Evolutionary conservation across 1,284 basidiomycete species (phyloP), one percentile per base, ranked within the genome.

Genomic region (Golubevia sp.): DNA sequence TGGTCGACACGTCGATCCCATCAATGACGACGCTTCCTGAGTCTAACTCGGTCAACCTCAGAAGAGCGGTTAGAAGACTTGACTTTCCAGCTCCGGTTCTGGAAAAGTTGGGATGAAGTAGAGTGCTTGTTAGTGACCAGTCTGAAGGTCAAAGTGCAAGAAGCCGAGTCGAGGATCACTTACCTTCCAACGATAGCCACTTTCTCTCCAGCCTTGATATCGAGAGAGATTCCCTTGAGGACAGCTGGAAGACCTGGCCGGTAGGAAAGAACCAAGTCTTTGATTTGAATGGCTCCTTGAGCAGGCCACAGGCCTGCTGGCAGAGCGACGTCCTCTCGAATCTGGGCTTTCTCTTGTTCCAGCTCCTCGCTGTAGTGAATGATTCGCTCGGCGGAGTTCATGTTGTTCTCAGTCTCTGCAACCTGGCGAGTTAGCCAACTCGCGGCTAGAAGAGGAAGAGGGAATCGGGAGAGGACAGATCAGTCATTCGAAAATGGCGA

Each of bases 1-100:
- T 84, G 62, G 85, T 66, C n/a, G 74, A 58, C 6, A 84, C 80
- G 77, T 92, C 87, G 23, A 87, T 63, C 0, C 89, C 90, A 76
- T 94, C 92, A 55, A 95, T 91, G 52, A 86, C 84, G 66, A 94
- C 90, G 6, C 72, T 80, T 0, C 93, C 93, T 0, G 84, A 75
- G 48, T 86, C 84, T 5, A 90, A 82, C 77, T 92, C 90, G 38
- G 91, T 88, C 52, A 90, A 88, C 25, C 91, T 89, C 84, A 94
- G 90, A 20, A 94, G 85, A 1, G 86, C 84, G 56, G 89, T 89
- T 34, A 93, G 86, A 11, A 94, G 84, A 1, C 91, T 92, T 58
- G 89, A 90, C 85, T 92, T 92, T 51, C 91, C 91, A 71, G 84
- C 77, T 18, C 87, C 86, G 1, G 85, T 84, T 21, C 75, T 71